Base-by-base conservation (phyloP, 139 green algal genomes). In the Coelastrella sp. region DNA sequence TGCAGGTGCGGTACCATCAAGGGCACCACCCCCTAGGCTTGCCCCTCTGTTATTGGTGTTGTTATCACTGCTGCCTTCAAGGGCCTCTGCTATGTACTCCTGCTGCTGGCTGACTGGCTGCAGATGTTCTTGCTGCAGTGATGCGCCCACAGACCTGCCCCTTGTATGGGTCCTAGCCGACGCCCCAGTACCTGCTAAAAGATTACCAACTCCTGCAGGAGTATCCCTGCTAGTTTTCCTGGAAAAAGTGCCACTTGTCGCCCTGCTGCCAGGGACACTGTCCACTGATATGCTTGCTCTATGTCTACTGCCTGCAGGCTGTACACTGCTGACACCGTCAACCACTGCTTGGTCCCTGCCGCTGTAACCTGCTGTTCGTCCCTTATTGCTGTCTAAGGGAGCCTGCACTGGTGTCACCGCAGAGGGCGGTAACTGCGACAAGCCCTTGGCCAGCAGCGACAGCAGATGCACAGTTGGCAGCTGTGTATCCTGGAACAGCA, bases 401-500 rank as follows among this genome's bases (percentile, higher is more conserved):
- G 63, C 85, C 58, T 81, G 80, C 22, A 78, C 25, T 4, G 27
- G 81, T 8, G 63, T 24, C 25, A 24, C n/a, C 24, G 68, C 76
- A 24, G 49, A 8, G 1, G 86, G 49, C 8, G 85, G 49, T 61
- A 93, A 85, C 78, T 84, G 75, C 20, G 59, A 59, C 17, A 89
- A 70, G 10, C 87, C 88, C 3, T 74, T 60, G 8, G 86, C 89
- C 74, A 95, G 79, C 19, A 93, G 74, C 87, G 89, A 66, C 19
- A 96, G 58, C n/a, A 94, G 91, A 82, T 94, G 87, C 6, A 97
- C 74, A 0, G 95, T 94, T 27, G 92, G 74, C n/a, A 89, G 61
- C 87, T 96, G 92, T 4, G 94, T 98, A 10, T 97, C 90, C 0
- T 86, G 84, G 72, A 95, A 94, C 61, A 95, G 94, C 22, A 99